These are phyloP conservation scores for Hibiscus mutabilis DNA, from an alignment of 345 rosid species.

Conservation along the genomic window DNA sequence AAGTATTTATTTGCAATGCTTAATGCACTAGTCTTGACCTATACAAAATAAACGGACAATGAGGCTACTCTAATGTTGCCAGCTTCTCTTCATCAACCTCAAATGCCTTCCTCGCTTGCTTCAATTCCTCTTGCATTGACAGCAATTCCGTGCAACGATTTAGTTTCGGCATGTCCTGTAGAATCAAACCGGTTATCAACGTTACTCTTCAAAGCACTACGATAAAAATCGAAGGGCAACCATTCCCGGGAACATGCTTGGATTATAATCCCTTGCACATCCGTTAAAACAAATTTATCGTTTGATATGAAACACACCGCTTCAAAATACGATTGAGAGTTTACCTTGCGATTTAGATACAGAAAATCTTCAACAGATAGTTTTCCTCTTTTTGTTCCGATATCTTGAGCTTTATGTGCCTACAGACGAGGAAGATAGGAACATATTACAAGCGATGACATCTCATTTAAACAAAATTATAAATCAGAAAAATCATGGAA, in stretches of 20 bases:
- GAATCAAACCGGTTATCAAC: background rate
- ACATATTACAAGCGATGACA: background rate
- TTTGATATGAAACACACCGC: background rate
- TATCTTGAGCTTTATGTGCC: conserved; percentile 90
- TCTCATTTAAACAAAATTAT: background rate
- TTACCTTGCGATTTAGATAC: conserved; percentile 79
- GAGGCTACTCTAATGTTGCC: conserved; percentile 32
- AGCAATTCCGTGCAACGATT: conserved; percentile 82
- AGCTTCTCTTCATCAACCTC: conserved; percentile 87
- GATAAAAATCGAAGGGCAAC: background rate
- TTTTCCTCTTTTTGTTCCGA: conserved; percentile 80
- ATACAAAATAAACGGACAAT: background rate
- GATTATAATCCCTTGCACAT: too few species aligned
- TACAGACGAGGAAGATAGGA: too few species aligned
- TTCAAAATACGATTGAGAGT: background rate
- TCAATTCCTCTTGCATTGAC: conserved; percentile 92
- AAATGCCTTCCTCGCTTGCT: conserved; percentile 94
- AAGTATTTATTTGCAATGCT: background rate
- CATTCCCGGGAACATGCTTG: too few species aligned
- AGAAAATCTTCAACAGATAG: conserved; percentile 80
- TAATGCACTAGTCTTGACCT: background rate
- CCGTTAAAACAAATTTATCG: background rate
- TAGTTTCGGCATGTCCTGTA: conserved; percentile 78
- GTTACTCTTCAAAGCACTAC: background rate
- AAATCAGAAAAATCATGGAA: conserved; percentile 4